Evolutionary conservation across 2,329 filamentous ascomycete species (phyloP).

Genomic region (Fusarium irregulare): DNA sequence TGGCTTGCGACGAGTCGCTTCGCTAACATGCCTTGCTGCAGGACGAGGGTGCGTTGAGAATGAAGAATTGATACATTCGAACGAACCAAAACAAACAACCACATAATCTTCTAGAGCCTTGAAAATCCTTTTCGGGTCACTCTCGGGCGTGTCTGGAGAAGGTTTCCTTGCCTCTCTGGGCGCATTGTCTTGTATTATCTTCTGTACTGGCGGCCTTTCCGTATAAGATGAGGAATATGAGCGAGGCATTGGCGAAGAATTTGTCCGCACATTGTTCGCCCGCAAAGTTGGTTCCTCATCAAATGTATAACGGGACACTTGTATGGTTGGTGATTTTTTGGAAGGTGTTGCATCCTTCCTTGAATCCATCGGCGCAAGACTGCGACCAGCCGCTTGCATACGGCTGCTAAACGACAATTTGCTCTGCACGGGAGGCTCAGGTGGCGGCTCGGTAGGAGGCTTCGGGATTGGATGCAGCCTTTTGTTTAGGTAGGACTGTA

Average conservation of each 20-base stretch:
- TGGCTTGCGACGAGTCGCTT: constrained; percentile 46
- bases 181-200: constrained; percentile 21
- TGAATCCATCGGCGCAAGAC: constrained; percentile 4
- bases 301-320: constrained; percentile 48
- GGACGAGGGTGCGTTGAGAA: constrained; percentile 67
- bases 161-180: constrained; percentile 26
- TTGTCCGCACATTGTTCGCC: constrained; percentile 47
- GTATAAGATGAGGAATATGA: constrained; percentile 61
- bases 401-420: constrained; percentile 40
- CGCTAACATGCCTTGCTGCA: constrained; percentile 36
- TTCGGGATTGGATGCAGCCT: constrained; percentile 38
- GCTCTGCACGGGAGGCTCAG: constrained; percentile 19
- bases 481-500: constrained; percentile 48
- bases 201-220: constrained; percentile 50
- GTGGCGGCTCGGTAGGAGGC: constrained; percentile 27
- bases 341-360: constrained; percentile 9
- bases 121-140: constrained; percentile 72
- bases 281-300: constrained; percentile 54
- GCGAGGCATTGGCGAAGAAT: constrained; percentile 41
- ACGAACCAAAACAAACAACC: constrained; percentile 72
- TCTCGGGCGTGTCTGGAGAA: constrained; percentile 30
- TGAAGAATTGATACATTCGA: constrained; percentile 79
- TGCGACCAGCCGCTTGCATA: constrained; percentile 30
- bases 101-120: constrained; percentile 83
- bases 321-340: constrained; percentile 35